Evolutionary conservation across 2,329 filamentous ascomycete genomes (phyloP), one percentile per base, ranked within the genome.

Genomic region (Thelonectria rubi): DNA sequence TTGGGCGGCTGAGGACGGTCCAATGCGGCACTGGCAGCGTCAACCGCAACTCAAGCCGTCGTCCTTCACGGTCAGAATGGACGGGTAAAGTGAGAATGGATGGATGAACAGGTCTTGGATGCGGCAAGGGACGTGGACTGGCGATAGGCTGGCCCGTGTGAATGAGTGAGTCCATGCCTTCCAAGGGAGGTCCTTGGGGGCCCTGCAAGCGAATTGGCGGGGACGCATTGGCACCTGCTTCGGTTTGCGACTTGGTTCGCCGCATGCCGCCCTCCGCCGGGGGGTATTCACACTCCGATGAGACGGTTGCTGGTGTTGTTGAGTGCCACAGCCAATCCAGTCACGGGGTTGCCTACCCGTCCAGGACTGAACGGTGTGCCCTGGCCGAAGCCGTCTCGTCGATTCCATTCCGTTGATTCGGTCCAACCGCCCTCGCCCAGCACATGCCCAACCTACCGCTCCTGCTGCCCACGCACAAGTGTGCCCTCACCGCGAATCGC

Each of bases 1-100:
- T 59, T 55, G 58, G 64, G 59, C 62, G 66, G 65, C 66, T 70
- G 68, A 68, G 54, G 61, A 65, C 53, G 48, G 53, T 61, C 32
- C 43, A 26, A 21, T 55, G 43, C 15, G 18, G 43, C 21, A 46
- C 46, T 24, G 42, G 34, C 18, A 40, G 42, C 46, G 40, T 46
- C 37, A 52, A 37, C 34, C 26, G 14, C 14, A 34, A 24, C 42
- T 26, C 39, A 32, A 34, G 56, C 50, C 39, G 39, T 39, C 30
- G 43, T 20, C 21, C n/a, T 17, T 15, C 15, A 40, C 40, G 39
- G 52, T 26, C 37, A 54, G 20, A 55, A 39, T 46, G 45, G 49
- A 45, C 34, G 26, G 39, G 18, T 43, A 14, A 18, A 37, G 37
- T 42, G 51, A 26, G 42, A 43, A 49, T 40, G 57, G 57, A 45